Evolutionary conservation across 2,329 filamentous ascomycete genomes (phyloP).

Genomic region (Aspergillus spinulosporus): DNA sequence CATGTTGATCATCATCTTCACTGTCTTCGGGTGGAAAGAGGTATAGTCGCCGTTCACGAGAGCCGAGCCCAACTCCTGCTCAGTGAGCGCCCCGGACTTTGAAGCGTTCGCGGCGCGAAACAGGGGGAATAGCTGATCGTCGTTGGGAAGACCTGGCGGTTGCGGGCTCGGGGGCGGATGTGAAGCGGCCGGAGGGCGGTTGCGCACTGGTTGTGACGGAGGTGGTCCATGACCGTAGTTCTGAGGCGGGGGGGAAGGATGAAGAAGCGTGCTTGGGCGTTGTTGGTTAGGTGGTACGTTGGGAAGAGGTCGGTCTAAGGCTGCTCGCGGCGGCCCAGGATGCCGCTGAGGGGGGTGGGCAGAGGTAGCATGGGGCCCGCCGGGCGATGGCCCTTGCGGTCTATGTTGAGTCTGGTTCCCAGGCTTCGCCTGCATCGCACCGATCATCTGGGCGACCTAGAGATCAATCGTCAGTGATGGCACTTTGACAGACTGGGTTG

Average conservation of each 20-base stretch:
- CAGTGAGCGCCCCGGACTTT: constrained; percentile 79
- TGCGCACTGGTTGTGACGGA: constrained; percentile 53
- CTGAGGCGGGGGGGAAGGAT: constrained; percentile 44
- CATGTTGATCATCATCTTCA: constrained; percentile 99
- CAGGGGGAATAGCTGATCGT: constrained; percentile 70
- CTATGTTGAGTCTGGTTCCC: constrained; percentile 34
- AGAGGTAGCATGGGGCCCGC: constrained; percentile 23
- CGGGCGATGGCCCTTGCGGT: constrained; percentile 26
- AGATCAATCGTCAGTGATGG: constrained; percentile 6
- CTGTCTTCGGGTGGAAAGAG: constrained; percentile 87
- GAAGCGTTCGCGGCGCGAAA: constrained; percentile 83
- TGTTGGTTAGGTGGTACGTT: constrained; percentile 27
- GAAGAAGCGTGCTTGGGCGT: constrained; percentile 37
- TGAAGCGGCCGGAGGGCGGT: constrained; percentile 57
- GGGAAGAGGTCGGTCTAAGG: constrained; percentile 23
- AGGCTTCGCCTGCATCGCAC: constrained; percentile 33
- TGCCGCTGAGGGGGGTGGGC: constrained; percentile 23
- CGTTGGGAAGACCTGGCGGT: constrained; percentile 49
- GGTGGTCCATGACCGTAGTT: constrained; percentile 55
- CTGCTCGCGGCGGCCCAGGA: constrained; percentile 22
- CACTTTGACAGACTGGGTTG: background rate
- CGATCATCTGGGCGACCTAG: constrained; percentile 50
- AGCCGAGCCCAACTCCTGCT: constrained; percentile 81
- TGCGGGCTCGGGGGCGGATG: constrained; percentile 67
- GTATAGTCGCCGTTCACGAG: constrained; percentile 97